phyloP scores from a whole-genome alignment of 2,329 filamentous ascomycete species.

The Phyllosticta citribraziliensis region DNA sequence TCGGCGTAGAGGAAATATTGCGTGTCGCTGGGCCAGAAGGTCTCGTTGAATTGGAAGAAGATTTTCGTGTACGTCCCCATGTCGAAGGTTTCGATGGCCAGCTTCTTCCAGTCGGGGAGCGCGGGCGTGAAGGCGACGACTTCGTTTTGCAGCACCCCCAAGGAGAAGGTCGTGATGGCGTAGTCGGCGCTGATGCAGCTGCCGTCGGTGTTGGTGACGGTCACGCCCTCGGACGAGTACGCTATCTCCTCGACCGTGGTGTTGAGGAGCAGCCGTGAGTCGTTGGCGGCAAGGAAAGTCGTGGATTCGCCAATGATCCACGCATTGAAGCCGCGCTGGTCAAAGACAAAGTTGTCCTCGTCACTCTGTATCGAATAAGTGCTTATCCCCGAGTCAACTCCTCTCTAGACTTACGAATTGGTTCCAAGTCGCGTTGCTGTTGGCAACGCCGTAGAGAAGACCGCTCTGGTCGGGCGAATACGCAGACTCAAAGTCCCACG shows the following conservation, averaged over 20 bases:
- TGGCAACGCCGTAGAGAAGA: conserved; percentile 45
- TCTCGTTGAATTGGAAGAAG: conserved; percentile 57
- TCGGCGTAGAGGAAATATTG: conserved; percentile 47
- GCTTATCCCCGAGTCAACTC: conserved; percentile 12
- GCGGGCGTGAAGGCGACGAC: conserved; percentile 48
- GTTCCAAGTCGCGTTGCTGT: conserved; percentile 52
- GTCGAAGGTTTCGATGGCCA: conserved; percentile 52
- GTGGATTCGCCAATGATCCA: conserved; percentile 49
- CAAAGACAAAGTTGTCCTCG: conserved; percentile 51
- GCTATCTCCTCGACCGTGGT: conserved; percentile 47
- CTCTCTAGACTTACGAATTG: conserved; percentile 32
- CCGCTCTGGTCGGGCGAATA: conserved; percentile 48
- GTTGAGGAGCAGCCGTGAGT: conserved; percentile 48
- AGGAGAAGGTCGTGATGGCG: conserved; percentile 57
- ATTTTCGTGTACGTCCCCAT: conserved; percentile 69
- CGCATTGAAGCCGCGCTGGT: conserved; percentile 51
- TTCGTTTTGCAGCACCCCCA: conserved; percentile 57
- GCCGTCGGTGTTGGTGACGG: conserved; percentile 43
- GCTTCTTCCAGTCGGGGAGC: conserved; percentile 55
- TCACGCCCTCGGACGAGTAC: conserved; percentile 45
- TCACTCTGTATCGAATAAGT: conserved; percentile 24
- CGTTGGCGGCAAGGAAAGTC: conserved; percentile 47
- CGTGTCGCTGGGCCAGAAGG: conserved; percentile 52
- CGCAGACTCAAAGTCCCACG: conserved; percentile 46
- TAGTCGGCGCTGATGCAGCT: conserved; percentile 50